Conservation (phyloP, 768 basidiomycete genomes). For the Brasilioporus rufonigricans region DNA sequence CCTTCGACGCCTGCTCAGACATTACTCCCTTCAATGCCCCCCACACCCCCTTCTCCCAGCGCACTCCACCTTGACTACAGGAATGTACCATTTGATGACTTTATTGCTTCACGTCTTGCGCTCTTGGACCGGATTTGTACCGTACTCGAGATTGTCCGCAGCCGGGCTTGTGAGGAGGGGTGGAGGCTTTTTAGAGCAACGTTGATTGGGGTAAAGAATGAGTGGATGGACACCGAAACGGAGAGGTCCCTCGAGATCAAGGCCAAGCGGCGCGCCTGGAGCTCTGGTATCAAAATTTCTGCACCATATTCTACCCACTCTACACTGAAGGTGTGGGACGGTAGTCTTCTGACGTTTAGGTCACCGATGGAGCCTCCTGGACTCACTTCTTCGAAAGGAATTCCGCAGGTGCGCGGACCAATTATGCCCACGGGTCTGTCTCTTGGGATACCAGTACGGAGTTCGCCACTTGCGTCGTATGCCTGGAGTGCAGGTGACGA, state of each 20-base stretch:
- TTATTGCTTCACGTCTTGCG: slow-evolving; percentile 14
- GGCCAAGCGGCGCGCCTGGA: slow-evolving; percentile 66
- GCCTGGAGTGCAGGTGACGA: slow-evolving; percentile 41
- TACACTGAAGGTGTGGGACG: slow-evolving; percentile 18
- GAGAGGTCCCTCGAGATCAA: slow-evolving; percentile 50
- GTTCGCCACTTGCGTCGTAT: slow-evolving; percentile 47
- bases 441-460: slow-evolving; percentile 47
- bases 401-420: slow-evolving; percentile 10
- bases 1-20: background rate
- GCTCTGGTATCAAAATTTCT: slow-evolving; percentile 46
- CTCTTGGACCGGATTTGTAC: slow-evolving; percentile 39
- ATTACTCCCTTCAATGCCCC: background rate
- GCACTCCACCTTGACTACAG: background rate
- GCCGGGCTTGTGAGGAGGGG: slow-evolving; percentile 42
- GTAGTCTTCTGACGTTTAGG: background rate
- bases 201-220: slow-evolving; percentile 18
- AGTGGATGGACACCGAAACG: slow-evolving; percentile 27
- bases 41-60: slow-evolving; percentile 8
- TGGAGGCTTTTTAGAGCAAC: slow-evolving; percentile 36
- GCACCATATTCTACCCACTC: slow-evolving; percentile 19
- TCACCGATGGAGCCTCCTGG: slow-evolving; percentile 21
- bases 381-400: slow-evolving; percentile 5
- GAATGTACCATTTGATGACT: slow-evolving; percentile 10
- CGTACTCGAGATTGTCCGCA: slow-evolving; percentile 41
- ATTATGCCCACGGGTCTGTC: slow-evolving; percentile 39